Base-by-base conservation (phyloP, 805 yeast species). In the Danielia oregonensis region DNA sequence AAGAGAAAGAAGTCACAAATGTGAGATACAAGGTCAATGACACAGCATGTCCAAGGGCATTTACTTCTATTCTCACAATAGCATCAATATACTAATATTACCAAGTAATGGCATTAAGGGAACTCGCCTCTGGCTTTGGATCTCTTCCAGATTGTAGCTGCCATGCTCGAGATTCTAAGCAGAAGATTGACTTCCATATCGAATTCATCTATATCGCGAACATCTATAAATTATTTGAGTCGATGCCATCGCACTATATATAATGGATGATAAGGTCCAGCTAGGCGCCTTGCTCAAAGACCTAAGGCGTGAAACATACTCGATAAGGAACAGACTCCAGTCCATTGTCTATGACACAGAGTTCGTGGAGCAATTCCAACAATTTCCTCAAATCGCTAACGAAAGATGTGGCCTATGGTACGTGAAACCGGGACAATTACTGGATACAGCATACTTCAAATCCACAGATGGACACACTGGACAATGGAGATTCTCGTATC, bases 341-440 rank as follows among this genome's bases (percentile, higher is more conserved):
- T 84, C 94, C n/a, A 85, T 46, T 22, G 37, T 46, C 12, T 34
- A 33, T 24, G 51, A 46, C 26, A 21, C 30, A n/a, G 29, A 30
- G 27, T 46, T 37, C 24, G 40, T 48, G 6, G 50, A 56, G 2
- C 33, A 51, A n/a, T 29, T 39, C 32, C n/a, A 42, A 33, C 19
- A 30, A 10, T 43, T 32, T 17, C 82, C 83, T 5, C 30, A 76
- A 6, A 54, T 79, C 2, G 83, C 95, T 4, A 88, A 88, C 54
- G 91, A 84, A 54, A 61, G 96, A 33, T 87, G 96, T 57, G 96
- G 96, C 0, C 51, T 76, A 10, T 88, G 96, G 96, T 88, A 88
- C 48, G 75, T 81, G 3, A 65, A 73, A 0, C 78, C 83, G 0
- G 36, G 40, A 0, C 29, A 44, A 0, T 62, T 58, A 16, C 28